Base-by-base conservation (phyloP, 1,284 basidiomycete species). In the Malassezia nana region DNA sequence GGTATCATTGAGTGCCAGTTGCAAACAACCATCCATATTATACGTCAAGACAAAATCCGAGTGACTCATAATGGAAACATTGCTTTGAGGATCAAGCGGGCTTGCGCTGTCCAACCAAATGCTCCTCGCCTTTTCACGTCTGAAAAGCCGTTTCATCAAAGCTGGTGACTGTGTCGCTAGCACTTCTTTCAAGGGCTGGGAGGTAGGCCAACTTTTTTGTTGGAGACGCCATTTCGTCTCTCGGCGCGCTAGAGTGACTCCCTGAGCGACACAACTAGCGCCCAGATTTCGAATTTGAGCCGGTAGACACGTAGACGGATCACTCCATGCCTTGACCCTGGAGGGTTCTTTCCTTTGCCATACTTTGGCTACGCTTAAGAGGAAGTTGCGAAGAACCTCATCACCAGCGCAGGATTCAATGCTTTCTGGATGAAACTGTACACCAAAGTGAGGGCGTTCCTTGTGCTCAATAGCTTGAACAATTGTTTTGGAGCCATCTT, bases 351-450 rank as follows among this genome's bases (percentile, higher is more conserved):
- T n/a, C 10, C 22, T 24, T 2, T 15, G 26, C 69, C 69, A 71
- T 35, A 52, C 64, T 3, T 25, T 40, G 1, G 51, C 50, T 4
- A 61, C 63, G 4, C 62, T 51, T 16, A 46, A 41, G 24, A 73
- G 52, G 29, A 72, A 74, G 45, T 72, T 70, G 26, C 31, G 26
- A 56, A 74, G 56, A 26, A 74, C 60, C 7, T 20, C 44, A 18
- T 53, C 47, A 1, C 71, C 71, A 15, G 42, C 51, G 5, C 29
- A 31, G 10, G 64, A 66, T 24, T 69, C 66, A 42, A 74, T 66
- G 22, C 66, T 69, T 47, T 74, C 91, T 1, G 91, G 92, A 73
- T 96, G 92, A 67, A 94, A 96, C 71, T 96, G 91, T 2, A 96
- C 89, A 3, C 87, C 89, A 83, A 85, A 91, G 62, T 91, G 86